Evolutionary conservation across 73 alveolate species (phyloP).

Genomic region (Blepharisma japonicum): DNA sequence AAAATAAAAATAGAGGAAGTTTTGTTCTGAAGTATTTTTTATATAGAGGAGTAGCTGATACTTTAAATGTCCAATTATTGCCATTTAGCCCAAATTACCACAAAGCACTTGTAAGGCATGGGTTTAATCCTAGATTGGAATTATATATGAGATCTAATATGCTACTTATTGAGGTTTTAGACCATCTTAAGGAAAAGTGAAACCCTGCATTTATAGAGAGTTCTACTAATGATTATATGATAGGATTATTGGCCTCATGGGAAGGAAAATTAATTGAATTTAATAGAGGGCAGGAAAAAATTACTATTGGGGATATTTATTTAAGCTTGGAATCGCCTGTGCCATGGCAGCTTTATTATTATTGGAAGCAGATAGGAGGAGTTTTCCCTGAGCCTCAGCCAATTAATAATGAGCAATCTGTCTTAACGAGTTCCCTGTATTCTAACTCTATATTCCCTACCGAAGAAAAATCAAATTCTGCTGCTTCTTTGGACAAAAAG

Average conservation of each 20-base stretch:
- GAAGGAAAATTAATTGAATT: constrained; percentile 23
- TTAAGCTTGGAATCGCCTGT: constrained; percentile 19
- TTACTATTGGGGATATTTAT: constrained; percentile 26
- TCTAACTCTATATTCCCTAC: neutral
- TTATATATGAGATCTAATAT: constrained; percentile 15
- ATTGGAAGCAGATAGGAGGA: constrained; percentile 15
- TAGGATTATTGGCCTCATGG: constrained; percentile 1
- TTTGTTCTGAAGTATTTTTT: neutral
- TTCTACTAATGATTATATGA: neutral
- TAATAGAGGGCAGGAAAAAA: constrained; percentile 10
- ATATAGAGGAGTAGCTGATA: constrained; percentile 25
- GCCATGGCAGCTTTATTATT: constrained; percentile 19
- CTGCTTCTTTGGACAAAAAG: neutral
- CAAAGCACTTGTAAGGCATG: constrained; percentile 20
- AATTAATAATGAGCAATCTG: neutral
- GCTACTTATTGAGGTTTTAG: constrained; percentile 1
- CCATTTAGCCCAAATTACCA: constrained; percentile 11
- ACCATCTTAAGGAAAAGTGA: constrained; percentile 1
- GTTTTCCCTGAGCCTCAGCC: neutral
- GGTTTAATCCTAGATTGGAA: constrained; percentile 23
- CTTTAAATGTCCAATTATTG: constrained; percentile 8
- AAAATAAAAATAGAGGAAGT: constrained; percentile 4
- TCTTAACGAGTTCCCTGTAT: neutral
- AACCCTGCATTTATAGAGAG: constrained; percentile 23
- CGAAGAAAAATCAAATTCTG: constrained; percentile 21